Conservation (phyloP, 805 yeast species). For the Ogataea zsoltii region DNA sequence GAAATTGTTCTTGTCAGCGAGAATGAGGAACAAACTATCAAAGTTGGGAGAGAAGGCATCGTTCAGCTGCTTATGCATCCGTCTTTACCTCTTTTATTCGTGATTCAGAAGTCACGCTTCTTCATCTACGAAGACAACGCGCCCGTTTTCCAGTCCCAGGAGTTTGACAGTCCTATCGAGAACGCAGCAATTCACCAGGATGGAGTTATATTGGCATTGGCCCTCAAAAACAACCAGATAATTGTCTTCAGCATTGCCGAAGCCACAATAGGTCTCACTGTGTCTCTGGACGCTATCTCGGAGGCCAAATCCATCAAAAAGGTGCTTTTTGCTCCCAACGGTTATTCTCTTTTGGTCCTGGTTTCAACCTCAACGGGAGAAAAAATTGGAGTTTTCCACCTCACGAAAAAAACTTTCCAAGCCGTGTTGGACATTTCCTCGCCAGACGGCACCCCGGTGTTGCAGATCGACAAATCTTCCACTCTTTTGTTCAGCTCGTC, state of each 20-base stretch:
- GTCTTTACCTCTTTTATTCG: constrained; percentile 9
- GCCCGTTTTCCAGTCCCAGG: constrained; percentile 8
- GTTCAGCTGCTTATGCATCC: constrained; percentile 15
- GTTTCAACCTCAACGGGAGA: constrained; percentile 11
- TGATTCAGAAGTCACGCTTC: constrained; percentile 14
- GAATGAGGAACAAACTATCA: constrained; percentile 3
- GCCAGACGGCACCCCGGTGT: not conserved
- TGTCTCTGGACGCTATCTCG: constrained; percentile 19
- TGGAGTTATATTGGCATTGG: constrained; percentile 40
- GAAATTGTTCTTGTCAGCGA: not conserved
- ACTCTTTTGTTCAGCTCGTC: constrained; percentile 16
- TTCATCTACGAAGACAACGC: constrained; percentile 10
- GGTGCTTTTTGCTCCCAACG: constrained; percentile 60
- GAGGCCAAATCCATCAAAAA: constrained; percentile 26
- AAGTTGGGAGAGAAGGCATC: constrained; percentile 8
- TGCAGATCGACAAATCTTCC: constrained; percentile 22
- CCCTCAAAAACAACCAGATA: constrained; percentile 35
- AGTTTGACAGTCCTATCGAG: constrained; percentile 6
- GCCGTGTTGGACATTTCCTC: constrained; percentile 2
- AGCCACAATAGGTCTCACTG: constrained; percentile 37
- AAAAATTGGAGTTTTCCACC: constrained; percentile 23
- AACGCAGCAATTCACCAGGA: constrained; percentile 37
- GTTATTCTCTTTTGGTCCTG: constrained; percentile 51
- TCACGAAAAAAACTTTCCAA: constrained; percentile 23
- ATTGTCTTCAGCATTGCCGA: constrained; percentile 41